Evolutionary conservation across 2,329 filamentous ascomycete species (phyloP).

Genomic region (Aspergillus melleus): DNA sequence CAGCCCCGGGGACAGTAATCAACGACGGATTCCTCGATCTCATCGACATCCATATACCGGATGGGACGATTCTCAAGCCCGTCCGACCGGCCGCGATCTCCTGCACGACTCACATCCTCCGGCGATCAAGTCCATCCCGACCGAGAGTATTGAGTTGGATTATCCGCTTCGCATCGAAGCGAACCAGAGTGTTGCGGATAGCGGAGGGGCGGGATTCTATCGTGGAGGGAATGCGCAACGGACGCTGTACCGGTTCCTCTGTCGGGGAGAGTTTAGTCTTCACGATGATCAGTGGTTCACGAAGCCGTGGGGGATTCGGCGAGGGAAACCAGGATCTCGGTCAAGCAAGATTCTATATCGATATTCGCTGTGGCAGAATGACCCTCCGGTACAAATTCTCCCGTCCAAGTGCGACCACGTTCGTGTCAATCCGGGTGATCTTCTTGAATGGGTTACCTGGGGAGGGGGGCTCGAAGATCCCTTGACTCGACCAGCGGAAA

Average conservation of each 20-base stretch:
- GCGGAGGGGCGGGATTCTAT: constrained; percentile 50
- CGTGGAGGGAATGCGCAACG: constrained; percentile 52
- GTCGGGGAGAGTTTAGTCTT: constrained; percentile 48
- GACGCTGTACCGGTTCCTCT: constrained; percentile 49
- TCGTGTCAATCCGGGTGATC: constrained; percentile 47
- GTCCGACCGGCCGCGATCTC: constrained; percentile 50
- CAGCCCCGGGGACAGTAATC: constrained; percentile 50
- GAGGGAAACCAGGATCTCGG: constrained; percentile 46
- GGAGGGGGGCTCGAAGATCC: constrained; percentile 52
- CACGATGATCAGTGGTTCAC: constrained; percentile 54
- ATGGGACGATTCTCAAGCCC: constrained; percentile 48
- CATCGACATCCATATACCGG: constrained; percentile 49
- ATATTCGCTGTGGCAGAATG: constrained; percentile 37
- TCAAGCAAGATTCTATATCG: constrained; percentile 47
- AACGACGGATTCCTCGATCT: constrained; percentile 55
- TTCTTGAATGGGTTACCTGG: constrained; percentile 54
- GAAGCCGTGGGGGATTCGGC: constrained; percentile 52
- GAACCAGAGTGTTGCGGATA: constrained; percentile 50
- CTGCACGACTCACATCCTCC: constrained; percentile 51
- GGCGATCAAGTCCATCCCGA: constrained; percentile 52
- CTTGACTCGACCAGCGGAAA: constrained; percentile 43
- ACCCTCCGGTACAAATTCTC: constrained; percentile 35
- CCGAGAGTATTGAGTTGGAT: constrained; percentile 51
- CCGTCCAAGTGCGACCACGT: constrained; percentile 53
- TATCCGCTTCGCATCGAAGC: constrained; percentile 51